Conservation (phyloP, 352 stramenopile species). For the Blastocystis sp. region DNA sequence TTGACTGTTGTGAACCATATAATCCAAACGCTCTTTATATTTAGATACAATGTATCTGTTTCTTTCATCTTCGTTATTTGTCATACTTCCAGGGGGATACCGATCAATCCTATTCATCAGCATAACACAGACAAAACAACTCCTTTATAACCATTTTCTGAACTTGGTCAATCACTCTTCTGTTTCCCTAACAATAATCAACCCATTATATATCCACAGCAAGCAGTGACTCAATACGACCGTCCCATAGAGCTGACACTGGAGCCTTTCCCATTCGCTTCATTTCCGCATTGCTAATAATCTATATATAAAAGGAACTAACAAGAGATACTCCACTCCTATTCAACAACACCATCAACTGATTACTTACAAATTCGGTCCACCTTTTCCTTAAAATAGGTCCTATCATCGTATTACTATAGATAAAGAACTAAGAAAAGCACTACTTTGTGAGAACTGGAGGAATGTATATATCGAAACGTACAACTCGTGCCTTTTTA, state of each 20-base stretch:
- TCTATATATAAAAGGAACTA: background rate
- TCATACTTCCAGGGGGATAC: slow-evolving; percentile 34
- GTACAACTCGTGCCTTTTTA: slow-evolving; percentile 25
- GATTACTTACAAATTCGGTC: slow-evolving; percentile 9
- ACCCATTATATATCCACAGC: background rate
- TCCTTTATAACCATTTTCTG: slow-evolving; percentile 44
- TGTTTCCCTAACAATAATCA: background rate
- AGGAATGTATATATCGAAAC: slow-evolving; percentile 57
- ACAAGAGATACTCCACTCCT: background rate
- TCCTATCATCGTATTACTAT: slow-evolving; percentile 18
- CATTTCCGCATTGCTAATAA: slow-evolving; percentile 16
- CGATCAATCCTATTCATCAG: background rate
- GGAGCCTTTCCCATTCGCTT: background rate
- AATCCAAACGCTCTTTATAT: slow-evolving; percentile 44
- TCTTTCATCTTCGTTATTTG: slow-evolving; percentile 28
- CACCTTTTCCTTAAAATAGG: slow-evolving; percentile 34
- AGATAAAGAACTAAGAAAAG: background rate
- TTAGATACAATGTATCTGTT: slow-evolving; percentile 25
- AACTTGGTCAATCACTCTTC: background rate
- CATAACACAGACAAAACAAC: background rate
- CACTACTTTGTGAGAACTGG: background rate
- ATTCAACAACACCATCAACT: slow-evolving; percentile 36
- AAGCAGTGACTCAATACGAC: slow-evolving; percentile 60
- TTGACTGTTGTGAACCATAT: slow-evolving; percentile 21
- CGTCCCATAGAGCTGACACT: slow-evolving; percentile 2